These are phyloP conservation scores for Hyaloperonospora arabidopsidis DNA, from an alignment of 352 stramenopile species.

Conservation along the genomic window DNA sequence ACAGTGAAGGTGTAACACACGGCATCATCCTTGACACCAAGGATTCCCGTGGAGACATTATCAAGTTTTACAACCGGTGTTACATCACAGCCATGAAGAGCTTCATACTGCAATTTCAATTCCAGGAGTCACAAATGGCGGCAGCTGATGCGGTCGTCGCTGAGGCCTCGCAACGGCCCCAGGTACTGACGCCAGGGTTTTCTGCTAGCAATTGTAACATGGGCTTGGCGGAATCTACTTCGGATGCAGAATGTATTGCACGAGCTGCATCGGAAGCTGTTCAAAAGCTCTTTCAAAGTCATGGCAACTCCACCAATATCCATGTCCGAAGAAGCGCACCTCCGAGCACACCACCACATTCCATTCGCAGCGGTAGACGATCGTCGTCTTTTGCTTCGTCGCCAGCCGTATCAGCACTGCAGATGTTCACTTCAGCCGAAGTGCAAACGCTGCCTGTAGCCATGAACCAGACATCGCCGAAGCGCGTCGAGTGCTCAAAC, in stretches of 20 bases:
- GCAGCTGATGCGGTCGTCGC: conserved; percentile 58
- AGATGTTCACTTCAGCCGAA: conserved; percentile 63
- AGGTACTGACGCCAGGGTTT: conserved; percentile 34
- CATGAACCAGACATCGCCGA: conserved; percentile 69
- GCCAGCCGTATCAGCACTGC: conserved; percentile 34
- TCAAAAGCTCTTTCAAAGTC: conserved; percentile 33
- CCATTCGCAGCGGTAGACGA: conserved; percentile 12
- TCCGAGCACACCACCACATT: conserved; percentile 40
- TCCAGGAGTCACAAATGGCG: conserved; percentile 74
- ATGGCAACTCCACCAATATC: neutral
- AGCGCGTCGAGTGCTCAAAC: conserved; percentile 72
- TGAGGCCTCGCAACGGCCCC: conserved; percentile 18
- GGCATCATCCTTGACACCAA: conserved; percentile 63
- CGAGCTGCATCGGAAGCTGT: conserved; percentile 62
- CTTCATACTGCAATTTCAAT: conserved; percentile 82
- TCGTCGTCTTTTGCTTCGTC: conserved; percentile 43
- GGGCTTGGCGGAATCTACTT: conserved; percentile 45
- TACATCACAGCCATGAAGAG: conserved; percentile 80
- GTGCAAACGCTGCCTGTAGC: conserved; percentile 73
- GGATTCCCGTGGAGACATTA: conserved; percentile 67
- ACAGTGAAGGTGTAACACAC: conserved; percentile 61
- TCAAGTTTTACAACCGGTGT: conserved; percentile 86
- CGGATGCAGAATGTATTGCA: conserved; percentile 74
- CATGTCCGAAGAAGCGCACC: conserved; percentile 28
- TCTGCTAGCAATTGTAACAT: conserved; percentile 25